Evolutionary conservation across 2,329 filamentous ascomycete genomes (phyloP).

Genomic region (Xylaria sp.): DNA sequence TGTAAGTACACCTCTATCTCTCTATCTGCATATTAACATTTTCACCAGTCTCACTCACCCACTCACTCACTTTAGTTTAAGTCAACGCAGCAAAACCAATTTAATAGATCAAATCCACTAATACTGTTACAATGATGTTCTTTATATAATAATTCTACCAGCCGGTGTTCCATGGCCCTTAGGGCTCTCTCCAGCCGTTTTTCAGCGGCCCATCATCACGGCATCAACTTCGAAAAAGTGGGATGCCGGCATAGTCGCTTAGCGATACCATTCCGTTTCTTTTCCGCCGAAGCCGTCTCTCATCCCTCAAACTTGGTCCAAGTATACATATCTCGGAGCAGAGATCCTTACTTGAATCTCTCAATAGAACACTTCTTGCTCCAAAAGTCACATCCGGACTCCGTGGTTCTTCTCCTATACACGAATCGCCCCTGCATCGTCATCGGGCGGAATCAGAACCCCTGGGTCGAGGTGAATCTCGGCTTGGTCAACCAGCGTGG

Average conservation of each 20-base stretch:
- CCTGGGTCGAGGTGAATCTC: conserved; percentile 91
- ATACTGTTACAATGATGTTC: neutral
- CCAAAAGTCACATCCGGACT: conserved; percentile 74
- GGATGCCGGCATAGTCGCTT: conserved; percentile 8
- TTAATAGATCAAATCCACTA: neutral
- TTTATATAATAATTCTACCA: neutral
- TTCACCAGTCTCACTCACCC: conserved; percentile 31
- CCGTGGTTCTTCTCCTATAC: conserved; percentile 86
- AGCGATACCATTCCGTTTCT: conserved; percentile 30
- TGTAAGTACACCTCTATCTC: neutral
- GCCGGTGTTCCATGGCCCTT: conserved; percentile 25
- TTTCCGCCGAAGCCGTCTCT: conserved; percentile 54
- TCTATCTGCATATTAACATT: neutral
- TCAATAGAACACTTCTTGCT: conserved; percentile 93
- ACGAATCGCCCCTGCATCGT: conserved; percentile 87
- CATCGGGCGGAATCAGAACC: conserved; percentile 96
- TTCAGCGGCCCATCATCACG: conserved; percentile 21
- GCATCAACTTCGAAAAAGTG: neutral
- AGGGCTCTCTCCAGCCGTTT: conserved; percentile 36
- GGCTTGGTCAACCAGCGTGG: conserved; percentile 58
- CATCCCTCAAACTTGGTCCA: conserved; percentile 64
- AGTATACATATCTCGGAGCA: conserved; percentile 75
- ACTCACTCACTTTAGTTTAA: conserved; percentile 7
- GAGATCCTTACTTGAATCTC: conserved; percentile 87
- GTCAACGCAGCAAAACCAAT: neutral